Base-by-base conservation (phyloP, 2,329 filamentous ascomycete genomes). In the Metarhizium album region DNA sequence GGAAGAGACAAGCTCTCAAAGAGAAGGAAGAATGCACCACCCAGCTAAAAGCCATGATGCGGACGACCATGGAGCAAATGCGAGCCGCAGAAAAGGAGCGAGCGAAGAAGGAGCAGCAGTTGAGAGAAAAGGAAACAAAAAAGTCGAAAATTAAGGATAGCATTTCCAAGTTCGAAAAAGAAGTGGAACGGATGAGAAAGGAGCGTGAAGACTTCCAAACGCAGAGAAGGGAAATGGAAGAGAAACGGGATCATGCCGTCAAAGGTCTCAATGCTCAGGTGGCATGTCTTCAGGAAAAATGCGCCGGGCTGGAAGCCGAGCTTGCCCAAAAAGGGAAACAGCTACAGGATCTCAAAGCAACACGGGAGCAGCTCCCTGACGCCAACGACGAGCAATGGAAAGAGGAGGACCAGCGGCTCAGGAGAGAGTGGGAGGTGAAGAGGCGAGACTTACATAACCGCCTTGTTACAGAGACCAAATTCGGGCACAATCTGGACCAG, bases 11-110 rank as follows among this genome's bases (percentile, higher is more conserved):
- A 54, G 77, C 83, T 20, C 74, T 93, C 49, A 93, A 87, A 64
- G 88, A 95, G 62, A 95, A 94, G 65, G 91, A 97, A 57, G 89
- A 94, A 60, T 86, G 84, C 47, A 96, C 89, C 46, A 83, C 87
- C 43, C 89, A 90, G 62, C 70, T 96, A 49, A 88, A 86, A 61
- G 85, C 85, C 55, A 84, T 91, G 62, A 83, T 94, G 49, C 84
- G 87, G 48, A 81, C 80, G 45, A 81, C 90, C 5, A 89, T 94
- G 65, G 82, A 88, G 49, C 76, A 87, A 56, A 95, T 94, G 72
- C 82, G 89, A 46, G 78, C 82, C 4, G 85, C 87, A 1, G 86
- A 94, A 62, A 87, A 85, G 55, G 84, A 86, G 53, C 87, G 85
- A 58, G 76, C 79, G 1, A 87, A 90, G 61, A 87, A 87, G 61